Conservation (phyloP, 768 basidiomycete species). For the Pisolithus microcarpus region DNA sequence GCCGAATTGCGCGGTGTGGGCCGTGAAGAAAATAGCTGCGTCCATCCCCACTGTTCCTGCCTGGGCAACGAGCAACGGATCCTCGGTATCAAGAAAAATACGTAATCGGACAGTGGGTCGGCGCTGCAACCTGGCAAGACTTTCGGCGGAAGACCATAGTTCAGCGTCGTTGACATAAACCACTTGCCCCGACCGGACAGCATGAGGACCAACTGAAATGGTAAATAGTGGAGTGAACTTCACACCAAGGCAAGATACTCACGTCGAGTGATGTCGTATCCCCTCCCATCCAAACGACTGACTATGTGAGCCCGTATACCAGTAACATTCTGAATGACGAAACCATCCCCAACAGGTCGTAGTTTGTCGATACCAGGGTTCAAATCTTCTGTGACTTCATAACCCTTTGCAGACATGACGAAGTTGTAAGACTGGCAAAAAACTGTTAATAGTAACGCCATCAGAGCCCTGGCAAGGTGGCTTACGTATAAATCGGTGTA, state of each 20-base stretch:
- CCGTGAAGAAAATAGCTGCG: conserved; percentile 47
- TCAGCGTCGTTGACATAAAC: conserved; percentile 73
- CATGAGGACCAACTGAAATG: conserved; percentile 67
- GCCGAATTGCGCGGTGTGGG: conserved; percentile 65
- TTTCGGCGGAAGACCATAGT: conserved; percentile 31
- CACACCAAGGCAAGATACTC: conserved; percentile 21
- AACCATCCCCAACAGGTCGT: conserved; percentile 56
- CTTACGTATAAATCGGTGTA: conserved; percentile 62
- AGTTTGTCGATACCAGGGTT: conserved; percentile 66
- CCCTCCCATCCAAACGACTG: conserved; percentile 71
- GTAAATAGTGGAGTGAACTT: conserved; percentile 3
- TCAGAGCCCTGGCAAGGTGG: conserved; percentile 8
- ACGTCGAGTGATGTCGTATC: conserved; percentile 85
- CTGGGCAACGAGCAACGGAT: conserved; percentile 39
- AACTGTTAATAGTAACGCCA: not conserved
- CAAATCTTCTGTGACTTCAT: conserved; percentile 52
- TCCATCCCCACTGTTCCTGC: conserved; percentile 31
- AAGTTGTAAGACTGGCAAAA: conserved; percentile 69
- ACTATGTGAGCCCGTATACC: conserved; percentile 76
- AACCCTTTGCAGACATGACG: conserved; percentile 58
- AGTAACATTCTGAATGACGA: conserved; percentile 65
- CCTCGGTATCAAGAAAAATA: conserved; percentile 47
- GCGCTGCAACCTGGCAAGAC: conserved; percentile 13
- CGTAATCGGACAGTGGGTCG: conserved; percentile 47
- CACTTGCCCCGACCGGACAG: conserved; percentile 69